Evolutionary conservation across 352 stramenopile species (phyloP), one percentile per base, ranked within the genome.

Genomic region (Globisporangium mamillatum): DNA sequence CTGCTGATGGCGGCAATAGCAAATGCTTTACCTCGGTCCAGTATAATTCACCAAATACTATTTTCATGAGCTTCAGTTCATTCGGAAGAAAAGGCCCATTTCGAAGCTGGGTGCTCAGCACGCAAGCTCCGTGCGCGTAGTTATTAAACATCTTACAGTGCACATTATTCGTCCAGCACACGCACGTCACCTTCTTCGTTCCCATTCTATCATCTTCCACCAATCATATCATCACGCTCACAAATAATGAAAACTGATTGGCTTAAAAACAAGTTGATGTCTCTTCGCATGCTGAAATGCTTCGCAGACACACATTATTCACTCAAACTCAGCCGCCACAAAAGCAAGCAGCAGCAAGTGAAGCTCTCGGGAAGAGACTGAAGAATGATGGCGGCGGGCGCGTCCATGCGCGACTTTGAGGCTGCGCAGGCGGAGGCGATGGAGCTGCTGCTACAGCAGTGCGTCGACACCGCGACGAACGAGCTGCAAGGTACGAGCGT

Each of bases 371-470:
- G 7, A 54, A 54, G 27, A 41, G 25, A 16, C 18, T 24, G 29
- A 60, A 24, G 12, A 20, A 8, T 34, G n/a, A 69, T 65, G 57
- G n/a, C 64, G 16, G 54, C 29, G 2, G 44, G 44, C 18, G 44
- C 18, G 44, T 52, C 44, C 50, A 67, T 64, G 54, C 61, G 61
- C 60, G 75, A 83, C 73, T 80, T 83, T 56, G 81, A 86, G 66
- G 70, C 72, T 18, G 77, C 77, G 32, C 81, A 89, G 73, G 63
- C 67, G 2, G 71, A 89, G 36, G 77, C 79, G 41, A 86, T 89
- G 79, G 79, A 89, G 68, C 53, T 84, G 36, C 59, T 89, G 25
- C 71, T 87, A 41, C 81, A 86, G 70, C 81, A 89, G 75, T 87
- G 79, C 56, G 70, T 78, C 1, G 58, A 64, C 27, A 54, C 36